Evolutionary conservation across 1,284 basidiomycete genomes (phyloP).

Genomic region (Leccinum solheimii): DNA sequence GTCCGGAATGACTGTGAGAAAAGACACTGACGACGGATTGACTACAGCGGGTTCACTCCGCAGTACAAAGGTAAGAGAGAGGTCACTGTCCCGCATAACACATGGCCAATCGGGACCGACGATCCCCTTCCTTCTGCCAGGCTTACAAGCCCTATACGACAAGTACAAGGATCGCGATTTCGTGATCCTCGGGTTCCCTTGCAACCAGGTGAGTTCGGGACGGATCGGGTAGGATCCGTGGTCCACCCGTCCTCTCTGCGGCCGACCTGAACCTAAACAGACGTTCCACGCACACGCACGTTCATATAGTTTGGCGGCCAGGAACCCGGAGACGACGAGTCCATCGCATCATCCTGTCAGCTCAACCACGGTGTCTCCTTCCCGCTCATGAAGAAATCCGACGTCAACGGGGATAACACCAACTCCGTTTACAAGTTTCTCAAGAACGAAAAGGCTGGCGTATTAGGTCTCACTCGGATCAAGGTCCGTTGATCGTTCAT

Average conservation of each 20-base stretch:
- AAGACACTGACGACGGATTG: slow-evolving; percentile 1
- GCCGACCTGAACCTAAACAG: neutral
- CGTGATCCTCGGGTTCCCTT: slow-evolving; percentile 86
- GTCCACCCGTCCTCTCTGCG: neutral
- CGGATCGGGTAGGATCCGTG: neutral
- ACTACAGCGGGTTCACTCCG: slow-evolving; percentile 76
- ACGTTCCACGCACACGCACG: neutral
- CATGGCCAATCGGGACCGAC: neutral
- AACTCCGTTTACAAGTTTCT: slow-evolving; percentile 87
- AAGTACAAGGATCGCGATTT: slow-evolving; percentile 80
- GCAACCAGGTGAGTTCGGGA: slow-evolving; percentile 72
- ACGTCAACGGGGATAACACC: slow-evolving; percentile 82
- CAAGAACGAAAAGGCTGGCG: slow-evolving; percentile 74
- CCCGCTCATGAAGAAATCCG: slow-evolving; percentile 86
- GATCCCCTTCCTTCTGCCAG: slow-evolving; percentile 32
- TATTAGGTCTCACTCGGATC: slow-evolving; percentile 74
- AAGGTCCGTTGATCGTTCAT: slow-evolving; percentile 51
- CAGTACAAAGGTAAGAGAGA: slow-evolving; percentile 70
- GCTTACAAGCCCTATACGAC: slow-evolving; percentile 80
- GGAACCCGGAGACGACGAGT: slow-evolving; percentile 72
- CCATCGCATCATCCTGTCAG: slow-evolving; percentile 67
- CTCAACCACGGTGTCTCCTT: slow-evolving; percentile 83
- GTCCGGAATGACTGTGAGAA: neutral
- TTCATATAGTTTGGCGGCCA: slow-evolving; percentile 65
- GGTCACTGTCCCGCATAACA: neutral